Conservation (phyloP, 345 rosid species). For the Eucalyptus regnans region DNA sequence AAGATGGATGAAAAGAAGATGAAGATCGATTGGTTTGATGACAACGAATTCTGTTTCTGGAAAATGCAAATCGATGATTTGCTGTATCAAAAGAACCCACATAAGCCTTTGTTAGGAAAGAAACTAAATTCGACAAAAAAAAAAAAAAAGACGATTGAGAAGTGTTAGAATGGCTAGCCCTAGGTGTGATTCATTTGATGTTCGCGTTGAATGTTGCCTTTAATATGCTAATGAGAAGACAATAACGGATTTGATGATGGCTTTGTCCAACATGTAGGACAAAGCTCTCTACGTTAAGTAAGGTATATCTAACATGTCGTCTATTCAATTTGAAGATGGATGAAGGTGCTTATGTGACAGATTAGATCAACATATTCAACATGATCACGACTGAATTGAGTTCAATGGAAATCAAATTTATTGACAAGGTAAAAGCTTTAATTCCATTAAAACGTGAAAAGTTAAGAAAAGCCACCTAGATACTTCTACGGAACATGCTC, state of each 20-base stretch:
- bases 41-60: too few species aligned
- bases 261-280: background rate
- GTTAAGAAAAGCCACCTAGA: too few species aligned
- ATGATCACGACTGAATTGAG: background rate
- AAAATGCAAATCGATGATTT: too few species aligned
- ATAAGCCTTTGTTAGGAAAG: background rate
- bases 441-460: background rate
- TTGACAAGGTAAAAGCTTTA: background rate
- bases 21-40: rapidly evolving
- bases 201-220: rapidly evolving
- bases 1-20: too few species aligned
- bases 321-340: background rate
- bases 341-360: background rate
- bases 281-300: rapidly evolving
- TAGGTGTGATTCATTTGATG: rapidly evolving
- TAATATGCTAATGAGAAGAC: too few species aligned
- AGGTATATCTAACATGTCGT: background rate
- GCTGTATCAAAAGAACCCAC: too few species aligned
- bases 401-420: background rate
- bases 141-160: background rate
- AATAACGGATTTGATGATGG: too few species aligned
- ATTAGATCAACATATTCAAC: background rate
- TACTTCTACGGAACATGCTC: too few species aligned
- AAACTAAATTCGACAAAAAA: background rate
- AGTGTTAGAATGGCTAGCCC: rapidly evolving